Evolutionary conservation across 2,329 filamentous ascomycete species (phyloP), one percentile per base, ranked within the genome.

Genomic region (Aspergillus ustus): DNA sequence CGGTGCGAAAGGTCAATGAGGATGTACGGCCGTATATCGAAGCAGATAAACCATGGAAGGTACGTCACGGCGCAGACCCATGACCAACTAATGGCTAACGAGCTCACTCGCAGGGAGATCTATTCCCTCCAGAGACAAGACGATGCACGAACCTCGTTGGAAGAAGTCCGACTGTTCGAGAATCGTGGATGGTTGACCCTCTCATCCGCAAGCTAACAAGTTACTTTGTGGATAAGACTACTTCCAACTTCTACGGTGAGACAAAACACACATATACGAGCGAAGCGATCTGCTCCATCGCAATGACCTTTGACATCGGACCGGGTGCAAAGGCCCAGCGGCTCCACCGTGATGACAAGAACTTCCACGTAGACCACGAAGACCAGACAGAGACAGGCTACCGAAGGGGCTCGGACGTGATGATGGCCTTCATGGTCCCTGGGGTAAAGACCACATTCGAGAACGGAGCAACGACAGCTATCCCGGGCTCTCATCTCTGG

Each of bases 251-350:
- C 45, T 72, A 72, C 57, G 70, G 68, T 7, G 64, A 67, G 45
- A 70, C 65, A 9, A 69, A 68, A 43, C 69, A 72, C 46, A 70
- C 69, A 22, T 69, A 72, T 37, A 72, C 69, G 8, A 71, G 66
- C 54, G 60, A 67, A 19, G 67, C 70, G 6, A 64, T 70, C 19
- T 60, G 66, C 52, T 70, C 69, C 5, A 70, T 66, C 9, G 67
- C 65, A 0, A 56, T 71, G 62, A 68, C 68, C 4, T 65, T 66
- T 7, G 63, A 64, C 49, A 62, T 64, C n/a, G 57, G 63, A 2
- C 63, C 63, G 3, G 63, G 63, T 2, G 63, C 60, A 7, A 50
- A 60, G 19, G 60, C 63, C 22, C 63, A 64, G 57, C 55, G 57
- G 4, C 37, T 64, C 2, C 63, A 64, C 45, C 63, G 63, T 4